Evolutionary conservation across 108 stramenopile species (phyloP).

Genomic region (Skeletonema marinoi): DNA sequence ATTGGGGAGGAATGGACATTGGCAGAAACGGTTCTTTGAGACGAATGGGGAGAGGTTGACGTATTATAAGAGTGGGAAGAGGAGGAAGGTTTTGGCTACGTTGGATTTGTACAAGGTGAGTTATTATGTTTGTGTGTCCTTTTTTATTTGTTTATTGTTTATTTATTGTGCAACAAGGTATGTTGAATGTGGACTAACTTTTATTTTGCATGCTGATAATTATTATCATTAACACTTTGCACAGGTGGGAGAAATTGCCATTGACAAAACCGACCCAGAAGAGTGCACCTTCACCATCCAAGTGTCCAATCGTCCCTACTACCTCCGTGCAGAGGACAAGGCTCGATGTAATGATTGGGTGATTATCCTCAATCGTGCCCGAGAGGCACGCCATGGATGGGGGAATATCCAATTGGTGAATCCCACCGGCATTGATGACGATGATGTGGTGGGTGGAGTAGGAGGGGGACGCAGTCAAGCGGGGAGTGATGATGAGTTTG

Average conservation of each 20-base stretch:
- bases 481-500: constrained; percentile 33
- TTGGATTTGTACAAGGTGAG: constrained; percentile 82
- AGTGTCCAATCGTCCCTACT: constrained; percentile 75
- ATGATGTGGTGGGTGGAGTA: neutral
- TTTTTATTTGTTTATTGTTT: neutral
- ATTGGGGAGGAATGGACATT: constrained; percentile 93
- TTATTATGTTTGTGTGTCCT: neutral
- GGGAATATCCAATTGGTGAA: constrained; percentile 74
- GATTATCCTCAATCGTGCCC: constrained; percentile 80
- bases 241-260: constrained; percentile 74
- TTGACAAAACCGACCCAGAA: constrained; percentile 62
- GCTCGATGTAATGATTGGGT: constrained; percentile 86
- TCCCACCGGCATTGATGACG: neutral
- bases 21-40: constrained; percentile 98
- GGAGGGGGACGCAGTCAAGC: constrained; percentile 33
- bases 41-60: constrained; percentile 93
- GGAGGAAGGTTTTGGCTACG: constrained; percentile 86
- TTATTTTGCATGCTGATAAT: too few species aligned
- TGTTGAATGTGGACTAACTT: neutral
- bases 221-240: neutral
- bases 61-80: constrained; percentile 96
- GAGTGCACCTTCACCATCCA: constrained; percentile 80
- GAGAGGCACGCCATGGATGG: constrained; percentile 79
- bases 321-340: constrained; percentile 75
- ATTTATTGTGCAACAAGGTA: too few species aligned